phyloP scores from a whole-genome alignment of 495 filamentous ascomycete genomes.

The Evansstolkia leycettana region DNA sequence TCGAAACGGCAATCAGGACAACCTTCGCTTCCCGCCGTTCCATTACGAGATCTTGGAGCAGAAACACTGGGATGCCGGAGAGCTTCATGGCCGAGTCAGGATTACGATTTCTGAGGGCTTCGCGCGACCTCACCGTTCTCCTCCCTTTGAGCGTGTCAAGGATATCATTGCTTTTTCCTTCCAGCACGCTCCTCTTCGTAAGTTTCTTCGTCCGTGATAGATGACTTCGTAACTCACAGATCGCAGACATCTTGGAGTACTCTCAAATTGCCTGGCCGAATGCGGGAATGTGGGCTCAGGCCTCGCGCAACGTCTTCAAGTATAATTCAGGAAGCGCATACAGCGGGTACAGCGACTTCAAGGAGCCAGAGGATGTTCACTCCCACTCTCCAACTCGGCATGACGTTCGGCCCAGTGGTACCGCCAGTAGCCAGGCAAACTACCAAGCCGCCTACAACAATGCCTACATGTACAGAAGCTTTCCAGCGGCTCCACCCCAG shows the following conservation, averaged over 20 bases:
- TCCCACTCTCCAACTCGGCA: conserved; percentile 37
- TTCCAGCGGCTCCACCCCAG: conserved; percentile 11
- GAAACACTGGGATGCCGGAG: conserved; percentile 58
- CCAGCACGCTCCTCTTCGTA: conserved; percentile 74
- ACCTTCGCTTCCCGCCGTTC: conserved; percentile 62
- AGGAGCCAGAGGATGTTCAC: conserved; percentile 30
- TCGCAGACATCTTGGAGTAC: conserved; percentile 56
- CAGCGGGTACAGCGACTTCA: conserved; percentile 8
- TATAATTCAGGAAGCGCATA: conserved; percentile 13
- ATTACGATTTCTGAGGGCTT: conserved; percentile 71
- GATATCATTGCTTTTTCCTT: conserved; percentile 73
- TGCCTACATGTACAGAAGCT: conserved; percentile 15
- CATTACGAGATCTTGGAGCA: conserved; percentile 59
- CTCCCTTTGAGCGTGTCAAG: conserved; percentile 56
- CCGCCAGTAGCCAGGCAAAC: conserved; percentile 9
- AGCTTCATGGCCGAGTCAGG: conserved; percentile 61
- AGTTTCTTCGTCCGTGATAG: conserved; percentile 7
- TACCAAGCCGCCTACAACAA: conserved; percentile 10
- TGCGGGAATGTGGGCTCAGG: conserved; percentile 54
- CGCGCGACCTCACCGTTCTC: conserved; percentile 26
- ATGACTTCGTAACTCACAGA: conserved; percentile 5
- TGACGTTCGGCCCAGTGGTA: conserved; percentile 6
- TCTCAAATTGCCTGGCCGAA: conserved; percentile 79
- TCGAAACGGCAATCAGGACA: conserved; percentile 45
- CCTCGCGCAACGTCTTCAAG: conserved; percentile 25